phyloP scores from a whole-genome alignment of 441 rosid genomes.

The Adansonia madagascariensis region DNA sequence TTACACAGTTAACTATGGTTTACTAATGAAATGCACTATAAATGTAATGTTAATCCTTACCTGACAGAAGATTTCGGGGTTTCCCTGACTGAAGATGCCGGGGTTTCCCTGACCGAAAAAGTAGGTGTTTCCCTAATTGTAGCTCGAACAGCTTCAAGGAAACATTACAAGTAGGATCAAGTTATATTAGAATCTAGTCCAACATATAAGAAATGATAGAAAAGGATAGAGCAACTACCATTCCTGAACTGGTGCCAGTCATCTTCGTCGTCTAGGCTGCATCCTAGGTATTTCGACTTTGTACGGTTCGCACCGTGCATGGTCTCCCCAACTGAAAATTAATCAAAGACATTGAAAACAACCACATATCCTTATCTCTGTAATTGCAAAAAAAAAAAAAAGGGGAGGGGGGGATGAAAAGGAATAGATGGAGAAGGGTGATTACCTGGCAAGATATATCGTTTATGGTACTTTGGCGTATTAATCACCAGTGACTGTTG shows the following conservation, averaged over 20 bases:
- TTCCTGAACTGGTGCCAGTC: slow-evolving; percentile 74
- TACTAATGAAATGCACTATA: not conserved
- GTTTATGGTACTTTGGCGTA: slow-evolving; percentile 87
- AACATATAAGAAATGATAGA: slow-evolving; percentile 4
- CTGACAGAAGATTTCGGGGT: slow-evolving; percentile 46
- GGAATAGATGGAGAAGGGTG: no score
- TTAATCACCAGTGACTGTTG: slow-evolving; percentile 80
- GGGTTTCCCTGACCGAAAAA: slow-evolving; percentile 53
- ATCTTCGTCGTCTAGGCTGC: slow-evolving; percentile 77
- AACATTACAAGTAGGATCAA: slow-evolving; percentile 29
- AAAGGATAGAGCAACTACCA: slow-evolving; percentile 44
- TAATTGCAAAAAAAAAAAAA: not conserved
- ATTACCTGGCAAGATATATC: slow-evolving; percentile 86
- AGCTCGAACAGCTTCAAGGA: slow-evolving; percentile 69
- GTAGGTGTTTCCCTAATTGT: slow-evolving; percentile 63
- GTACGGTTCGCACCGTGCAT: slow-evolving; percentile 55
- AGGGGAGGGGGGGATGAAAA: not conserved
- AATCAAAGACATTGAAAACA: slow-evolving; percentile 7
- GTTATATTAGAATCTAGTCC: slow-evolving; percentile 21
- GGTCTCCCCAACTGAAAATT: slow-evolving; percentile 72
- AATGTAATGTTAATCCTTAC: slow-evolving; percentile 31
- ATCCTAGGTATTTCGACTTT: slow-evolving; percentile 65
- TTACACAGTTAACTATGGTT: not conserved
- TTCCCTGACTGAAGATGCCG: slow-evolving; percentile 51
- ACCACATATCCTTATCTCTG: slow-evolving; percentile 19